Evolutionary conservation across 2,329 filamentous ascomycete species (phyloP), one percentile per base, ranked within the genome.

Genomic region (Pseudomassariella vexata): DNA sequence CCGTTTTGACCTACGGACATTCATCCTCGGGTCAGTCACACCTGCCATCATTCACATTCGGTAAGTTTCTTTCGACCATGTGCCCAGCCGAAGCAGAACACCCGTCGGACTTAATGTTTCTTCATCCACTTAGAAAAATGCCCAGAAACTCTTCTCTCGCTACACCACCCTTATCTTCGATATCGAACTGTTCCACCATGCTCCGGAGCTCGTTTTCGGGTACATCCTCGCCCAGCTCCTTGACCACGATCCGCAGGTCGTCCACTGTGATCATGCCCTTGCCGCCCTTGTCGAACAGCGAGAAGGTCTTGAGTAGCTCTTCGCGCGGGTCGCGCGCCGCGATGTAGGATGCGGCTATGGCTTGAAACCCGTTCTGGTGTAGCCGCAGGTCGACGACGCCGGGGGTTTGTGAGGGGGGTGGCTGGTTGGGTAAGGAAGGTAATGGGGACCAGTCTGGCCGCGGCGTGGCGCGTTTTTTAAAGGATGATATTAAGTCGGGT

Each of bases 131-230:
- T 28, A 52, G 46, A 40, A 57, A 61, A 32, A 80, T 76, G 48
- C 76, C 73, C 32, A 79, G 72, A 52, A 84, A 84, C 56, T 84
- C 79, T 36, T 83, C 79, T 44, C 76, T 66, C 42, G 75, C 77
- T 6, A 84, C 79, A 34, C 75, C 88, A 9, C 89, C 89, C 47
- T 94, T 94, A 2, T 87, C 90, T 53, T 94, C 85, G 43, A 95
- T 72, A 64, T 98, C 92, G 65, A 96, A 94, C 60, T 96, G 90
- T 52, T 95, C 88, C 63, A 98, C 92, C 92, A 98, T 98, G 43
- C 88, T 88, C 47, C 78, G 72, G 40, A 98, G 70, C 58, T 98
- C 92, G 50, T 94, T 85, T 52, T 98, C 90, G 47, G 92, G 86
- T 46, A 98, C 70, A 9, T 85, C 87, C 59, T 96, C 90, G 6